These are phyloP conservation scores for Melaleuca alternifolia DNA, from an alignment of 345 rosid genomes.

Conservation along the genomic window DNA sequence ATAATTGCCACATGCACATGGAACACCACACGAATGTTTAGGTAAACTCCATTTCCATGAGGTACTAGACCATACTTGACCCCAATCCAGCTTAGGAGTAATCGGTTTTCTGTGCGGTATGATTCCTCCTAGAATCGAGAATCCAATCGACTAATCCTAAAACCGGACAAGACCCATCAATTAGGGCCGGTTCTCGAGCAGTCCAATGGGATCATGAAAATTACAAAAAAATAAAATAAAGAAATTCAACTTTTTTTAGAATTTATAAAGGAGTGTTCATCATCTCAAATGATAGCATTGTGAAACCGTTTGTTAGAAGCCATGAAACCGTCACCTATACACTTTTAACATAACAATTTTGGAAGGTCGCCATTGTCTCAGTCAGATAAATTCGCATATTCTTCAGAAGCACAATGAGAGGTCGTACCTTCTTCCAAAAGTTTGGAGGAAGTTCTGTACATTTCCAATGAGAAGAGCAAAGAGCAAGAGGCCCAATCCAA, in stretches of 20 bases:
- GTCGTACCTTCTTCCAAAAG: constrained; percentile 62
- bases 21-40: not conserved
- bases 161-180: no score
- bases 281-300: not conserved
- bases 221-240: no score
- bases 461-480: constrained; percentile 92
- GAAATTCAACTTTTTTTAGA: no score
- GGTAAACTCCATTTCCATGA: not conserved
- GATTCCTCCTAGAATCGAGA: no score
- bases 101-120: no score
- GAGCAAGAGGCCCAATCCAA: constrained; percentile 82
- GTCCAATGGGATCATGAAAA: no score
- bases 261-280: not conserved
- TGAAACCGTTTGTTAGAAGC: not conserved
- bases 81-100: not conserved
- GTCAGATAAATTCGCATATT: not conserved
- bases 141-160: no score
- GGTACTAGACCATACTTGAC: not conserved
- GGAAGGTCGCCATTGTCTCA: not conserved
- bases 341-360: not conserved
- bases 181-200: no score
- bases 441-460: constrained; percentile 87
- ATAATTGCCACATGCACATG: not conserved
- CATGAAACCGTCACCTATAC: not conserved
- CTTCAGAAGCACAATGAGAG: not conserved